Evolutionary conservation across 495 filamentous ascomycete species (phyloP).

Genomic region (Sabuloglossum arenarium): DNA sequence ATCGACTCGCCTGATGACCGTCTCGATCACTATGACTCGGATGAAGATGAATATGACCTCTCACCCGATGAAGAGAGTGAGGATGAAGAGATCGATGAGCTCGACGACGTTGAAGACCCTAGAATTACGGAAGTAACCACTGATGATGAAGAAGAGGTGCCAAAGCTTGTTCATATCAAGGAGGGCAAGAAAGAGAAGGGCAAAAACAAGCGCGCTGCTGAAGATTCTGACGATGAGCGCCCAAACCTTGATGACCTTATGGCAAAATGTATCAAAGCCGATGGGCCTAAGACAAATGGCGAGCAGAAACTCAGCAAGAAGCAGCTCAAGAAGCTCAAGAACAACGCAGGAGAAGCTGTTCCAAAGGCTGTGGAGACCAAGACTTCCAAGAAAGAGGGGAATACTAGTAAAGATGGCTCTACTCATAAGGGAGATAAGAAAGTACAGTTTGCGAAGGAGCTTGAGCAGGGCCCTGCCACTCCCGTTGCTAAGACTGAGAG

Average conservation of each 20-base stretch:
- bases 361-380: conserved; percentile 32
- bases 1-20: conserved; percentile 30
- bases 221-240: conserved; percentile 34
- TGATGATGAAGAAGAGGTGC: conserved; percentile 59
- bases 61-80: conserved; percentile 61
- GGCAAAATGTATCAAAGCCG: conserved; percentile 42
- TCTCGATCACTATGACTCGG: conserved; percentile 38
- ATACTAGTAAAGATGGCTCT: conserved; percentile 19
- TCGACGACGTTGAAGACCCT: conserved; percentile 58
- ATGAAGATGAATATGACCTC: conserved; percentile 59
- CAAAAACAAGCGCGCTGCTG: conserved; percentile 73
- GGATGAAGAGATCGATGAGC: conserved; percentile 64
- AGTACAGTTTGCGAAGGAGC: conserved; percentile 95
- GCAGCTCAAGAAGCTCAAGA: conserved; percentile 96
- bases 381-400: conserved; percentile 29
- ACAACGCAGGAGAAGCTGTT: conserved; percentile 72
- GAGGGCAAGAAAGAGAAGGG: conserved; percentile 33
- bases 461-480: conserved; percentile 83
- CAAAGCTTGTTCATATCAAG: conserved; percentile 45
- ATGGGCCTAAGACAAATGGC: conserved; percentile 32
- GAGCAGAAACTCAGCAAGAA: conserved; percentile 68
- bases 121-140: conserved; percentile 69
- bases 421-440: conserved; percentile 62
- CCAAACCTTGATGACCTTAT: conserved; percentile 51
- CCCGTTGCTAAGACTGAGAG: conserved; percentile 18